phyloP scores from a whole-genome alignment of 768 basidiomycete genomes.

The Thelephora aurantiotincta region DNA sequence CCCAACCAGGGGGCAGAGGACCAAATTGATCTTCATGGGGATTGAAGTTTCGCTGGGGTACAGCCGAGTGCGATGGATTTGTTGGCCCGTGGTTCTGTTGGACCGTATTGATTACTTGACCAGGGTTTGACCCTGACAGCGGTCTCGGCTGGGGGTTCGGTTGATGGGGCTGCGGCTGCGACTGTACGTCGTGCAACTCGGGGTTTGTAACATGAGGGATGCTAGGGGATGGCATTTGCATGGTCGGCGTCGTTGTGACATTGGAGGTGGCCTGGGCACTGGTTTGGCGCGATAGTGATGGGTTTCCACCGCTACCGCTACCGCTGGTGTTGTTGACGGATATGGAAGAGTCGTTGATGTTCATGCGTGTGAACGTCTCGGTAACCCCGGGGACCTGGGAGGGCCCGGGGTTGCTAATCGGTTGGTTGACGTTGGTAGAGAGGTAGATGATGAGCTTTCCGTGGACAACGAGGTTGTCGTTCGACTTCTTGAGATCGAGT shows the following conservation, averaged over 20 bases:
- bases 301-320: constrained; percentile 14
- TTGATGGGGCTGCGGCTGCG: constrained; percentile 6
- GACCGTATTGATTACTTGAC: not conserved
- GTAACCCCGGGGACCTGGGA: constrained; percentile 50
- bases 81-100: not conserved
- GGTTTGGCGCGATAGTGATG: constrained; percentile 43
- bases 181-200: constrained; percentile 7
- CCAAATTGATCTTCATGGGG: constrained; percentile 92
- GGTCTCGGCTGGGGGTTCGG: constrained; percentile 9
- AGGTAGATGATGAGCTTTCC: constrained; percentile 96
- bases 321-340: constrained; percentile 30
- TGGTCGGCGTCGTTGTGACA: constrained; percentile 23
- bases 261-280: constrained; percentile 51
- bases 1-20: constrained; percentile 85
- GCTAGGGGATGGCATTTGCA: constrained; percentile 27
- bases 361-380: constrained; percentile 45
- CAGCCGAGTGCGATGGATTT: constrained; percentile 13
- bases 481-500: constrained; percentile 95
- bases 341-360: constrained; percentile 41
- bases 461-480: constrained; percentile 94
- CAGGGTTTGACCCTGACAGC: constrained; percentile 1
- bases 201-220: constrained; percentile 6
- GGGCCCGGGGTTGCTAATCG: constrained; percentile 75
- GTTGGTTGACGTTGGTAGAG: constrained; percentile 78
- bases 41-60: constrained; percentile 68